Conservation (phyloP, 257 asterid genomes). For the Nicotiana benthamiana region DNA sequence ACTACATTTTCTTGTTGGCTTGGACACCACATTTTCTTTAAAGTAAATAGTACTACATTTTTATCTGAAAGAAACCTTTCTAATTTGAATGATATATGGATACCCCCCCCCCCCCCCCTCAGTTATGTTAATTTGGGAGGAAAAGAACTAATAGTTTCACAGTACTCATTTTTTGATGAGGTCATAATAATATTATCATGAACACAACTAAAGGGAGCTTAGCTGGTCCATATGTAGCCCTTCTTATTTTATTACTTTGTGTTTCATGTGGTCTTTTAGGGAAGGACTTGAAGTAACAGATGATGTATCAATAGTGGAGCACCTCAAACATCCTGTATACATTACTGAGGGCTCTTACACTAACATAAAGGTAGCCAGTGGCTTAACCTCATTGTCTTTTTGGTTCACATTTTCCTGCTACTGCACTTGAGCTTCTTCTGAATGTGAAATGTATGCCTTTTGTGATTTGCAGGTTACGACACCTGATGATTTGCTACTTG, state of each 20-base stretch:
- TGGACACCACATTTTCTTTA: neutral
- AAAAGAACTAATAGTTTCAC: too few relatives aligned
- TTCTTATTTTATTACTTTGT: neutral
- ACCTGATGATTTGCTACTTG: conserved; percentile 87
- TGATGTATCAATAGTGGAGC: conserved; percentile 94
- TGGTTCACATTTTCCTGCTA: neutral
- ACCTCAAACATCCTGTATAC: conserved; percentile 90
- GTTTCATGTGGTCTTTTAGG: conserved; percentile 33
- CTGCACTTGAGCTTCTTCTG: neutral
- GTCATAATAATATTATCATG: too few relatives aligned
- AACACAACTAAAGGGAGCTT: too few relatives aligned
- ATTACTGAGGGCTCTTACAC: conserved; percentile 95
- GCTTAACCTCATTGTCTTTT: neutral
- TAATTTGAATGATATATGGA: neutral
- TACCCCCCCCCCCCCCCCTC: neutral
- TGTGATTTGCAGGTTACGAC: conserved; percentile 73
- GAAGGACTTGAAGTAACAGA: conserved; percentile 97
- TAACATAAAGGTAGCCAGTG: conserved; percentile 69
- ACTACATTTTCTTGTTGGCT: neutral
- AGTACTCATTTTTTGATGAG: too few relatives aligned
- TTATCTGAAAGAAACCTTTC: neutral
- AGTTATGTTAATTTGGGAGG: neutral
- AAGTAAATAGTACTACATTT: neutral
- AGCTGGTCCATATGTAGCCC: neutral
- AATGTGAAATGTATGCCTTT: neutral